phyloP scores from a whole-genome alignment of 441 rosid species.

The Jatropha podagrica region DNA sequence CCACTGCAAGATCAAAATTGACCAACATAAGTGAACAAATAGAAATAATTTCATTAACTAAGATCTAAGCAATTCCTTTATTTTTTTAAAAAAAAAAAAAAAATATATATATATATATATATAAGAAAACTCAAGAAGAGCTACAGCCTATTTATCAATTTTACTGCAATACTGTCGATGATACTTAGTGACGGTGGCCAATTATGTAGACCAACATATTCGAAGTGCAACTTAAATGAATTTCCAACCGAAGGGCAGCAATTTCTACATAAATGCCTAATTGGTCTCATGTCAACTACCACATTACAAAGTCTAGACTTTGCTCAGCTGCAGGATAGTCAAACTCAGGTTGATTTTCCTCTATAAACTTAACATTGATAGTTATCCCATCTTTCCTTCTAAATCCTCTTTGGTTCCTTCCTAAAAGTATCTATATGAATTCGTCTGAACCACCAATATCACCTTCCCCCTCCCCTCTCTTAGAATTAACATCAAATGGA shows the following conservation, averaged over 20 bases:
- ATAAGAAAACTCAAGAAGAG: not conserved
- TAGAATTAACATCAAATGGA: too few species aligned
- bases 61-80: not conserved
- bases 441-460: too few species aligned
- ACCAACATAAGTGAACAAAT: not conserved
- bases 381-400: too few species aligned
- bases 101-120: too few species aligned
- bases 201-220: not conserved
- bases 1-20: constrained; percentile 43
- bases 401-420: too few species aligned
- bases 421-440: too few species aligned
- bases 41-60: too few species aligned
- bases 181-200: not conserved
- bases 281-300: not conserved
- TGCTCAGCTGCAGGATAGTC: not conserved
- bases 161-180: not conserved
- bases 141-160: too few species aligned
- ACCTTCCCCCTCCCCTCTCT: too few species aligned
- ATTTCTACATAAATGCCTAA: not conserved
- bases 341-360: not conserved
- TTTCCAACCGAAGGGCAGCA: not conserved
- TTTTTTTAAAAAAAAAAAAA: too few species aligned
- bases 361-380: too few species aligned
- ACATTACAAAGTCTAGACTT: not conserved
- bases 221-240: not conserved